phyloP scores from a whole-genome alignment of 345 rosid genomes.

The Diplotaxis tenuifolia region DNA sequence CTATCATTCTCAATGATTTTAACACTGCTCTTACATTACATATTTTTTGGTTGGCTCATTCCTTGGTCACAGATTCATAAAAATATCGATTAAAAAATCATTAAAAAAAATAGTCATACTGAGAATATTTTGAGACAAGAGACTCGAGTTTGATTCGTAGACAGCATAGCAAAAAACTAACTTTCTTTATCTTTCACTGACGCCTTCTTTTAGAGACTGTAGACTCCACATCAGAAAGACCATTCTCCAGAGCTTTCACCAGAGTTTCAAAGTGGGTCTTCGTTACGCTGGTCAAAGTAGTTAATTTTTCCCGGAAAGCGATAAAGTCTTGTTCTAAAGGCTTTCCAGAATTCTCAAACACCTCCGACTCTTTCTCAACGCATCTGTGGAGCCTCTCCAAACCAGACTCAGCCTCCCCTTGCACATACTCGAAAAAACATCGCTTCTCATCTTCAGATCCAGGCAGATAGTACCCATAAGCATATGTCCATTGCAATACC shows the following conservation, averaged over 20 bases:
- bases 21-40: background rate
- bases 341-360: background rate
- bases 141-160: background rate
- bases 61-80: background rate
- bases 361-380: background rate
- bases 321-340: background rate
- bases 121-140: background rate
- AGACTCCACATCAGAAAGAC: background rate
- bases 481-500: slow-evolving; percentile 16
- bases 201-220: background rate
- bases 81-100: background rate
- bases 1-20: background rate
- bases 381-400: slow-evolving; percentile 19
- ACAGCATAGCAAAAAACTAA: background rate
- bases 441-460: background rate
- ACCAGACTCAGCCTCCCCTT: slow-evolving; percentile 19
- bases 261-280: slow-evolving; percentile 1
- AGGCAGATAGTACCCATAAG: slow-evolving; percentile 5
- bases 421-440: background rate
- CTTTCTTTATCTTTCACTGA: background rate
- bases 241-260: slow-evolving; percentile 13
- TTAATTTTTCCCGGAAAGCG: background rate
- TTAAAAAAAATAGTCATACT: background rate
- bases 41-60: background rate
- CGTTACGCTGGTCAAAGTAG: background rate